Conservation (phyloP, 352 stramenopile genomes). For the Phytophthora rubi region DNA sequence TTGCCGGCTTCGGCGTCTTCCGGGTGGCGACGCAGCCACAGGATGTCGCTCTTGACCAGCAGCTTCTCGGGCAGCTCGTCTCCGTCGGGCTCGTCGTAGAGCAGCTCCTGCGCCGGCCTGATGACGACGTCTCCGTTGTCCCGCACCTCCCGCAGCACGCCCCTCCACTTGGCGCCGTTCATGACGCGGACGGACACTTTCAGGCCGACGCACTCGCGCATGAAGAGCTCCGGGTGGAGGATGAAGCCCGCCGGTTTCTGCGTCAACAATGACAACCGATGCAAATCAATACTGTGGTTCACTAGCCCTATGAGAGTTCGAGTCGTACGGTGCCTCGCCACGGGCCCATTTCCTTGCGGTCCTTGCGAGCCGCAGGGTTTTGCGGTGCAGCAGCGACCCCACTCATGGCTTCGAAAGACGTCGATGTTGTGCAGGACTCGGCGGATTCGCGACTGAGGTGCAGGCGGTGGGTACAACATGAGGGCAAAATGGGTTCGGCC, state of each 20-base stretch:
- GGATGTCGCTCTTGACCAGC: conserved; percentile 34
- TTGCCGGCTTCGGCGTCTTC: conserved; percentile 2
- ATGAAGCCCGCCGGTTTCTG: conserved; percentile 38
- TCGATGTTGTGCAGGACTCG: conserved; percentile 2
- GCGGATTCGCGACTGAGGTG: conserved; percentile 16
- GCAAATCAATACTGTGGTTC: not conserved
- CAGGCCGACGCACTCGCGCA: conserved; percentile 25
- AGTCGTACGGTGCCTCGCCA: conserved; percentile 30
- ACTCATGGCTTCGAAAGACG: conserved; percentile 13
- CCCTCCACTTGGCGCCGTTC: conserved; percentile 35
- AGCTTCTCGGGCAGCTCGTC: conserved; percentile 24
- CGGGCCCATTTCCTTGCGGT: conserved; percentile 19
- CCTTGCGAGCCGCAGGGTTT: conserved; percentile 1
- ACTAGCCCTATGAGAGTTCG: not conserved
- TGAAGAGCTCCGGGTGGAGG: conserved; percentile 30
- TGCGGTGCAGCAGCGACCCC: not conserved
- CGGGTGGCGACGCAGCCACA: conserved; percentile 31
- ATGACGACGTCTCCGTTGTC: conserved; percentile 33
- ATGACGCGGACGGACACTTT: conserved; percentile 34
- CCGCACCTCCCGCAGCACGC: conserved; percentile 21
- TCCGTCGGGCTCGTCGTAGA: conserved; percentile 34
- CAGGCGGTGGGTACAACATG: conserved; percentile 19
- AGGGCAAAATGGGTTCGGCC: not conserved
- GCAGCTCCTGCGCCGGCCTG: conserved; percentile 33
- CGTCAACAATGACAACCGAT: not conserved